Conservation (phyloP, 495 filamentous ascomycete species). For the Durotheca rogersii region DNA sequence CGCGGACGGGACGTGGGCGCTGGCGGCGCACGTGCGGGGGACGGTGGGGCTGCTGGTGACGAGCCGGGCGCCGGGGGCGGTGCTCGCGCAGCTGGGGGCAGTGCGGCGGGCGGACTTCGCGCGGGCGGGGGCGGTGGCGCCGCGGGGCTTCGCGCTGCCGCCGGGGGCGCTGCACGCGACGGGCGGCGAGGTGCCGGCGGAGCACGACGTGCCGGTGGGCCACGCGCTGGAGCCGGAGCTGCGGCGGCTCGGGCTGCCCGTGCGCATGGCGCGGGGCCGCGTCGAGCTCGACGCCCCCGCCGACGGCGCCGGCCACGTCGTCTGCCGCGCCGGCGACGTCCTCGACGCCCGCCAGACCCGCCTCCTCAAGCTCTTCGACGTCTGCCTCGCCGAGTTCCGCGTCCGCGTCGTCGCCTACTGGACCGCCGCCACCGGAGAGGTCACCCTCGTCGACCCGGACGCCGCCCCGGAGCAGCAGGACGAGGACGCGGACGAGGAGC, state of each 20-base stretch:
- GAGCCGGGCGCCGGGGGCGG: conserved; percentile 61
- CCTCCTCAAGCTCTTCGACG: conserved; percentile 89
- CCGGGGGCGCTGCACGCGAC: conserved; percentile 73
- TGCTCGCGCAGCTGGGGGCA: conserved; percentile 65
- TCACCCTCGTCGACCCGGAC: conserved; percentile 56
- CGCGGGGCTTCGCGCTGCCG: conserved; percentile 74
- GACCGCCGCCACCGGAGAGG: conserved; percentile 57
- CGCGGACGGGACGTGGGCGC: conserved; percentile 67
- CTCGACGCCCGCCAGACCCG: conserved; percentile 88
- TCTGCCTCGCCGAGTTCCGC: conserved; percentile 83
- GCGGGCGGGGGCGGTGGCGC: conserved; percentile 75
- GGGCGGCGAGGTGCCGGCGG: conserved; percentile 70
- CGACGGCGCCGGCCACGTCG: conserved; percentile 58
- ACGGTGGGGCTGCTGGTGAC: conserved; percentile 91
- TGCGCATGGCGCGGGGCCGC: conserved; percentile 81
- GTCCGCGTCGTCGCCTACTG: conserved; percentile 76
- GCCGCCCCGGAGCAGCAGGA: too few species aligned
- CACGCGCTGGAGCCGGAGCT: conserved; percentile 87
- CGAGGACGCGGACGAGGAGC: conserved; percentile 29
- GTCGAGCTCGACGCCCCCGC: conserved; percentile 67
- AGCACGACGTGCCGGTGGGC: conserved; percentile 81
- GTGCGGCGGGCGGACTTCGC: conserved; percentile 75
- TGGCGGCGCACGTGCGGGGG: conserved; percentile 72
- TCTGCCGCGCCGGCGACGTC: conserved; percentile 79
- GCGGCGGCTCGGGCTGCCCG: conserved; percentile 83